Percentiles rank a stretch among this genome's conserved stretches.
These are phyloP conservation scores for Leccinum variicolor DNA, from an alignment of 768 basidiomycete species.

Conservation along the genomic window DNA sequence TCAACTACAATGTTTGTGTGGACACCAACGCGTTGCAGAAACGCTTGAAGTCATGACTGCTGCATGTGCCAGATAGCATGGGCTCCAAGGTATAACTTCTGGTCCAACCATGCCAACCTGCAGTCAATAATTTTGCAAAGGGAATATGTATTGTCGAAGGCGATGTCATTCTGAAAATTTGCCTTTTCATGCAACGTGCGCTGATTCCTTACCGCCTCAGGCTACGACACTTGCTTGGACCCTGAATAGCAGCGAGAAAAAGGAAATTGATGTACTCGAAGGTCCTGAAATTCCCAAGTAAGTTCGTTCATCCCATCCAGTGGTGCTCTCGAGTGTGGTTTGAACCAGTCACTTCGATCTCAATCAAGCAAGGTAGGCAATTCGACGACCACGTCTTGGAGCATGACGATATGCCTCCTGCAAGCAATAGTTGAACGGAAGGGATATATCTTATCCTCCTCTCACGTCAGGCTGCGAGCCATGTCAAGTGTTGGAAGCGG, in stretches of 20 bases:
- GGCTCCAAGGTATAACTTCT: neutral
- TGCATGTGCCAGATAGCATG: neutral
- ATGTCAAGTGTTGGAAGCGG: neutral
- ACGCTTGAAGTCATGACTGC: neutral
- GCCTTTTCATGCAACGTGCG: neutral
- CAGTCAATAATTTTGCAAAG: neutral
- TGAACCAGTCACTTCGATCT: too few species aligned
- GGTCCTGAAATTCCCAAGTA: neutral
- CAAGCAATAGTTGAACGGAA: neutral
- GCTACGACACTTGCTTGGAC: too few species aligned
- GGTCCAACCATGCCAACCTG: neutral
- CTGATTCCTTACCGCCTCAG: too few species aligned
- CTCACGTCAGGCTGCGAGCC: neutral
- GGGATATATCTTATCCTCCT: neutral
- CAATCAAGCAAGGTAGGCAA: too few species aligned
- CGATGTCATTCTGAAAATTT: neutral
- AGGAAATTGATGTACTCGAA: too few species aligned
- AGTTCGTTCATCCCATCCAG: too few species aligned
- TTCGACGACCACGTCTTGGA: too few species aligned
- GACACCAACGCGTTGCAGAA: neutral
- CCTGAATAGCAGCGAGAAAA: neutral
- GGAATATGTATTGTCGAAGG: neutral
- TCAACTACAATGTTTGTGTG: neutral
- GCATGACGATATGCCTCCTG: too few species aligned
- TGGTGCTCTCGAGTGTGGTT: too few species aligned